These are phyloP conservation scores for Sugiyamaella smithiae DNA, from an alignment of 805 yeast species.

Conservation along the genomic window DNA sequence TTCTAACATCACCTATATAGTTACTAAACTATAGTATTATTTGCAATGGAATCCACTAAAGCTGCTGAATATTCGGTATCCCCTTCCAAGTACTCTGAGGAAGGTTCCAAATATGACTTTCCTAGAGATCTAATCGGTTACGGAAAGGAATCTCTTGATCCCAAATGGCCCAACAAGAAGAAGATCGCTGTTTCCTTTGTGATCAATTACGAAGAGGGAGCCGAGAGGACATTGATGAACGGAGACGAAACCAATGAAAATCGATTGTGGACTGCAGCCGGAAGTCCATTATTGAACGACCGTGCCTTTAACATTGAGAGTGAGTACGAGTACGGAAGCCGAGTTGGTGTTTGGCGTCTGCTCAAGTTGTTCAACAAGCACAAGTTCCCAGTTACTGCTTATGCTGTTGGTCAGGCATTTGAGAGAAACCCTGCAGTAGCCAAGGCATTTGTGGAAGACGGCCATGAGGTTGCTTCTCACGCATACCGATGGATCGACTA, in stretches of 20 bases:
- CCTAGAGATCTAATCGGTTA: constrained; percentile 34
- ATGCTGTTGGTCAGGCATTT: constrained; percentile 41
- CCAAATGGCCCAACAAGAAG: constrained; percentile 36
- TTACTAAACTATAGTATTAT: no score
- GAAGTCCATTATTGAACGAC: constrained; percentile 5
- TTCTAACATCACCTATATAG: no score
- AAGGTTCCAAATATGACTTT: constrained; percentile 21
- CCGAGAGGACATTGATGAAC: constrained; percentile 32
- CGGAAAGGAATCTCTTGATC: constrained; percentile 33
- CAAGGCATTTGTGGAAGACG: constrained; percentile 37
- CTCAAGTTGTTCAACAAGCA: constrained; percentile 36
- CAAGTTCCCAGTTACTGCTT: constrained; percentile 35
- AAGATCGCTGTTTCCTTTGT: constrained; percentile 35
- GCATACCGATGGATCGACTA: constrained; percentile 40
- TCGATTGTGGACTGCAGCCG: constrained; percentile 15
- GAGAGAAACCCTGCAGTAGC: constrained; percentile 37
- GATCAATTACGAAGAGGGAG: constrained; percentile 39
- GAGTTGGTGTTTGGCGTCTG: constrained; percentile 37
- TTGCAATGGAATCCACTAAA: constrained; percentile 8
- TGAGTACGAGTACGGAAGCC: constrained; percentile 37
- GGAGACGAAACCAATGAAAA: constrained; percentile 28
- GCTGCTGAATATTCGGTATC: constrained; percentile 5
- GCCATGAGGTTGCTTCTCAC: constrained; percentile 41
- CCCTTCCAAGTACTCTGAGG: constrained; percentile 2
- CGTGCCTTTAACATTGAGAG: constrained; percentile 31